Base-by-base conservation (phyloP, 2,329 filamentous ascomycete genomes). In the Cladosporium sp. region DNA sequence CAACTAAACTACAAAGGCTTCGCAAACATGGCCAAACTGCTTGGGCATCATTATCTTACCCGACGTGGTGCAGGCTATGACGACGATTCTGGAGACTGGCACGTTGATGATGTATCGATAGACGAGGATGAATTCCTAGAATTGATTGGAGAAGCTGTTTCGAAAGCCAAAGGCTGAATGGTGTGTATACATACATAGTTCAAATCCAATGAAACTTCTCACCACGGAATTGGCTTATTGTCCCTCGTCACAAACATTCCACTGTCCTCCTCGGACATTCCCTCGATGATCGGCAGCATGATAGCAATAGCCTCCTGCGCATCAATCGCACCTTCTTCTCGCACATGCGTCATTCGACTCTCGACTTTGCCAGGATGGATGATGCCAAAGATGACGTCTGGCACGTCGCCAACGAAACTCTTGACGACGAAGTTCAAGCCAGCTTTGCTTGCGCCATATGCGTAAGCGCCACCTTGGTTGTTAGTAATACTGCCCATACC, bases 281-380 rank as follows among this genome's bases (percentile, higher is more conserved):
- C 40, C 6, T 58, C 55, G 11, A 58, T 58, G 5, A 52, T 58
- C 28, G 55, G 55, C 38, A 58, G 34, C 47, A 58, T 58, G 47
- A 58, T 51, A 2, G 17, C 55, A 43, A 58, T 52, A 14, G 55
- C 55, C 15, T 58, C 55, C 14, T 58, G 47, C 2, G 55, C 28
- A 58, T 58, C 55, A 3, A 52, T 58, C 1, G 55, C 55, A 2
- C 55, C 55, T 5, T 58, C 55, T 14, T 58, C 55, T 15, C 47
- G 37, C 6, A 58, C 55, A 25, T 58, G 55, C 25, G 55, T 58
- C 55, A 58, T 58, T 5, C 55, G 47, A 25, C 38, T 59, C 19
- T 59, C 57, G 15, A 59, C 57, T 34, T 54, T 55, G 5, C 57
- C 57, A 17, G 57, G 57, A 17, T 59, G 51, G 9, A 59, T 59